phyloP scores from a whole-genome alignment of 2,329 filamentous ascomycete species.

The Fusarium chaquense region DNA sequence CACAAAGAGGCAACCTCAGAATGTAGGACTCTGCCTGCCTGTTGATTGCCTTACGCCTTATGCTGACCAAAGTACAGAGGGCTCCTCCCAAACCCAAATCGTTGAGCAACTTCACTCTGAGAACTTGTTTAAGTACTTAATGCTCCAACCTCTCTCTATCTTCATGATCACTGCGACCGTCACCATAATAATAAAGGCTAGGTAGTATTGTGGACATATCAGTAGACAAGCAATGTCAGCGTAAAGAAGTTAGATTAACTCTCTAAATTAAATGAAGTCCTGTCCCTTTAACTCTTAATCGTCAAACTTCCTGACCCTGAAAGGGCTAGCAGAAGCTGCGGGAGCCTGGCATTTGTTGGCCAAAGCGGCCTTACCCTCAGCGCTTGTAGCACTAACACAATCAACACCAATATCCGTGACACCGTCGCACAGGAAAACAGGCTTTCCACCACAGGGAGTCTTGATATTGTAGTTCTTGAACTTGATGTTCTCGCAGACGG shows the following conservation, averaged over 20 bases:
- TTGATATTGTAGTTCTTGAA: constrained; percentile 65
- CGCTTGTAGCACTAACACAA: constrained; percentile 27
- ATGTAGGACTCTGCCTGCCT: not conserved
- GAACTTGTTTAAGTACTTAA: too few relatives aligned
- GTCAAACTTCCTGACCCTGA: constrained; percentile 29
- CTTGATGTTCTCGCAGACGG: constrained; percentile 67
- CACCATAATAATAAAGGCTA: not conserved
- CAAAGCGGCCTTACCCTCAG: constrained; percentile 7
- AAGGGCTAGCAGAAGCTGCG: constrained; percentile 18
- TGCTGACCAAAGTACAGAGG: not conserved
- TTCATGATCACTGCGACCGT: not conserved
- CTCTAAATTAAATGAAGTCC: not conserved
- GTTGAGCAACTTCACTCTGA: too few relatives aligned
- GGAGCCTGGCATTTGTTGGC: constrained; percentile 27
- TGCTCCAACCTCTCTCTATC: not conserved
- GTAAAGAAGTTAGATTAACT: not conserved
- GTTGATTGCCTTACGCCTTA: not conserved
- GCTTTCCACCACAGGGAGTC: constrained; percentile 10
- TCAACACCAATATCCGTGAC: constrained; percentile 30
- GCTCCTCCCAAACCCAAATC: too few relatives aligned
- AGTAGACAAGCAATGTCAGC: too few relatives aligned
- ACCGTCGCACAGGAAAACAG: constrained; percentile 34
- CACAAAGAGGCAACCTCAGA: not conserved
- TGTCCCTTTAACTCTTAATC: not conserved
- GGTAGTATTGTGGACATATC: too few relatives aligned